These are phyloP conservation scores for Exophiala sp. DNA, from an alignment of 2,329 filamentous ascomycete species.

Conservation along the genomic window DNA sequence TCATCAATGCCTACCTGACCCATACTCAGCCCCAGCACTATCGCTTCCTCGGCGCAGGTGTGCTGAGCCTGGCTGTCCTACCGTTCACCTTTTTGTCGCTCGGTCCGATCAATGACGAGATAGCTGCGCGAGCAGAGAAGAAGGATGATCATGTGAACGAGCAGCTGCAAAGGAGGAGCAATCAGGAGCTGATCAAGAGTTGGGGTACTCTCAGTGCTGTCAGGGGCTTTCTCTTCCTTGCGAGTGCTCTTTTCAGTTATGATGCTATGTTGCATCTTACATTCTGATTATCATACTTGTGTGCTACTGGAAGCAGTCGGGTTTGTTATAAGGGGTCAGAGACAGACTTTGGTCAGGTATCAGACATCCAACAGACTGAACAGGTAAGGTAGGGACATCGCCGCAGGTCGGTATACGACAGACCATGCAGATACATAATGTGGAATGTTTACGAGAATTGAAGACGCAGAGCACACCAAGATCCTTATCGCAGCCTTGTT, in stretches of 20 bases:
- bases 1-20: constrained; percentile 10
- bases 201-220: constrained; percentile 3
- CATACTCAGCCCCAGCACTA: constrained; percentile 11
- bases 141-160: background rate
- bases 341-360: too few species aligned
- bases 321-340: too few species aligned
- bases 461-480: too few species aligned
- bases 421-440: too few species aligned
- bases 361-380: too few species aligned
- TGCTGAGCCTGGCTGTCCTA: constrained; percentile 5
- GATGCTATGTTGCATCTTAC: constrained; percentile 6
- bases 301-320: too few species aligned
- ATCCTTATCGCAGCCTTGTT: too few species aligned
- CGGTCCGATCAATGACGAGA: background rate
- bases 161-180: background rate
- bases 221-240: constrained; percentile 2
- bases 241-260: constrained; percentile 3
- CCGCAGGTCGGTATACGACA: too few species aligned
- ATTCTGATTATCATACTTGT: background rate
- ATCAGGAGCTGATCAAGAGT: background rate
- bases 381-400: too few species aligned
- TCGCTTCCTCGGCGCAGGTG: constrained; percentile 6
- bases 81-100: constrained; percentile 7
- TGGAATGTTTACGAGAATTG: too few species aligned
- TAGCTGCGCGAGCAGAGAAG: background rate